phyloP scores from a whole-genome alignment of 345 rosid species.

The Gossypium mustelinum region DNA sequence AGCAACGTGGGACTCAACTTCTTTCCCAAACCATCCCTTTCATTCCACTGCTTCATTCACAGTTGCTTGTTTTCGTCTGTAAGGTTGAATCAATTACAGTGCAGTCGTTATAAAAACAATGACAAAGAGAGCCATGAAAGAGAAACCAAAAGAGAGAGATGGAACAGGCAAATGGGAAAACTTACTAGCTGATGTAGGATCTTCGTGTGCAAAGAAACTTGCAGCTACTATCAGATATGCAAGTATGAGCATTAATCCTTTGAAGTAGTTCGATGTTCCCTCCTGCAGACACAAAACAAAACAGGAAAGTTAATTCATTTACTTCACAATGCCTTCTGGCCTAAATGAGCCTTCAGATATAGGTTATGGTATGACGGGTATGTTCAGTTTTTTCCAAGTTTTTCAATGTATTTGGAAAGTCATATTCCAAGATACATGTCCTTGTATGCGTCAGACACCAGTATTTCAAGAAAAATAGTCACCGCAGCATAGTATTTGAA shows the following conservation, averaged over 20 bases:
- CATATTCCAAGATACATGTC: too few species aligned
- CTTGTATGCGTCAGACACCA: too few species aligned
- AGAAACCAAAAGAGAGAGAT: background rate
- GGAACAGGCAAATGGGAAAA: background rate
- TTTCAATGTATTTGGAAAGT: background rate
- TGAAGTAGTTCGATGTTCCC: constrained; percentile 77
- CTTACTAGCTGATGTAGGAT: constrained; percentile 30
- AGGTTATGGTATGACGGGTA: background rate
- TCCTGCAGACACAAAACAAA: constrained; percentile 40
- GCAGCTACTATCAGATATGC: constrained; percentile 72
- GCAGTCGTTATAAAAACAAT: background rate
- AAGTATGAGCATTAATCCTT: constrained; percentile 82
- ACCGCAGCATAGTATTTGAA: background rate
- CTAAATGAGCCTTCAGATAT: background rate
- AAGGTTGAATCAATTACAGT: background rate
- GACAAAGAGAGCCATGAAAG: background rate
- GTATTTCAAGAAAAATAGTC: background rate
- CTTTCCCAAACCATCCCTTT: constrained; percentile 1
- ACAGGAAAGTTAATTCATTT: background rate
- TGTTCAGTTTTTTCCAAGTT: background rate
- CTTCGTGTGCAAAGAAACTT: constrained; percentile 78
- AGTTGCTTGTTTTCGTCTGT: constrained; percentile 25
- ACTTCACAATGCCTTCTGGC: background rate
- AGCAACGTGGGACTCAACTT: background rate
- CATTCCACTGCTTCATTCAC: constrained; percentile 8